Evolutionary conservation across 208 protist genomes (phyloP), one percentile per base, ranked within the genome.

Genomic region (Crithidia fasciculata): DNA sequence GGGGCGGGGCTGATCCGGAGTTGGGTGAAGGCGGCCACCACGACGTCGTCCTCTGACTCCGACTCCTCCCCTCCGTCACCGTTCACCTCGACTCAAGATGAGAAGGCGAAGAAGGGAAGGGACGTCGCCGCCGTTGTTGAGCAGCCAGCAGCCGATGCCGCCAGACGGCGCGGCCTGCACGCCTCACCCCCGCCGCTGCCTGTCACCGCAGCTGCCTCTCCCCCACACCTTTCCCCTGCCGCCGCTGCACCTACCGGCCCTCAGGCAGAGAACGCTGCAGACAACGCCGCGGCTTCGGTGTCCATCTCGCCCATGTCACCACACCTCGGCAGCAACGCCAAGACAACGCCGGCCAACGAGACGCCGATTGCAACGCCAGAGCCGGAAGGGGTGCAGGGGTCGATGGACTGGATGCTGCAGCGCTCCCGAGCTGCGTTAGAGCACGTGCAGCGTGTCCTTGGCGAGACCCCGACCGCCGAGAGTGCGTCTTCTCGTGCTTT

Each of bases 341-440:
- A 44, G 3, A n/a, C 19, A 18, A 57, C 47, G 5, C 56, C 41
- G 4, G 15, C 52, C 18, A 43, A 69, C 8, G 40, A 16, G 8
- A 65, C 58, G 0, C 53, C 58, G 0, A 19, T 37, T 4, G 13
- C 60, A 5, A 61, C 55, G 13, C 64, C 50, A 5, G 65, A 67
- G 36, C 49, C 12, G 43, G n/a, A 59, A 4, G 18, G 9, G 5
- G 44, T n/a, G 37, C 19, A 37, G 12, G n/a, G 6, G 18, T 44
- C 40, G n/a, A 56, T 82, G 64, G 55, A 63, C 9, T 49, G 40
- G 8, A 74, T 83, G 40, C 58, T 90, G 44, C 66, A 76, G 55
- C 74, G 72, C 6, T 85, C 83, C 0, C 76, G 63, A 15, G 72
- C 57, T 2, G 86, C 80, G 5, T 75, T 93, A 45, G 57, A 61